Evolutionary conservation across 208 protist species (phyloP), one percentile per base, ranked within the genome.

Genomic region (Crithidia bombi): DNA sequence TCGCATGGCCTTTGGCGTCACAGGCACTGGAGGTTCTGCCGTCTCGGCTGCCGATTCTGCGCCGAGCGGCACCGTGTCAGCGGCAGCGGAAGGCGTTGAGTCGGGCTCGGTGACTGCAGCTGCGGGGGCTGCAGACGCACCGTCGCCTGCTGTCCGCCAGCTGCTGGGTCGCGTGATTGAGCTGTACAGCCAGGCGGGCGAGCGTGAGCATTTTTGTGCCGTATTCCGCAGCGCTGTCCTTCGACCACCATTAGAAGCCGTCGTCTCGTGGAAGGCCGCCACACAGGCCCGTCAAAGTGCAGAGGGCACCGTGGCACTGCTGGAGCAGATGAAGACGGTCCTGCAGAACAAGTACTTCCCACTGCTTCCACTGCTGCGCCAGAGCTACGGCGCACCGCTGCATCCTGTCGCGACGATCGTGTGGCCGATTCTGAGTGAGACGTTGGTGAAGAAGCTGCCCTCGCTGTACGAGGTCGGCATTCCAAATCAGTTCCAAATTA

Each of bases 201-300:
- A 72, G 26, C 56, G 73, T 28, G 50, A 70, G 21, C 85, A 84
- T 55, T 93, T 93, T 55, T 82, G 80, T 52, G 55, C 51, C 0
- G 86, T 93, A 72, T 86, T 90, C 23, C 79, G 83, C 43, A 78
- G 90, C 15, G 49, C 61, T 1, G 79, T 96, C 41, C 55, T 94
- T 56, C 76, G 81, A 9, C 84, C 80, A 0, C 73, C 83, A 14
- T 43, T 94, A 19, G 87, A 96, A 38, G 70, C 51, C 21, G 71
- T 92, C 2, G 76, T 96, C 19, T 88, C 89, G 12, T 96, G 91
- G 91, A 89, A 87, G 46, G 87, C 87, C 0, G 87, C 88, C 0
- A 88, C 91, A 23, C 85, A 90, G 73, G 87, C 87, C 0, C 82
- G 89, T 10, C 82, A 91, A 39, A 89, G 78, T 75, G 66, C 80